These are phyloP conservation scores for Lactarius akahatsu DNA, from an alignment of 768 basidiomycete genomes.

Conservation along the genomic window DNA sequence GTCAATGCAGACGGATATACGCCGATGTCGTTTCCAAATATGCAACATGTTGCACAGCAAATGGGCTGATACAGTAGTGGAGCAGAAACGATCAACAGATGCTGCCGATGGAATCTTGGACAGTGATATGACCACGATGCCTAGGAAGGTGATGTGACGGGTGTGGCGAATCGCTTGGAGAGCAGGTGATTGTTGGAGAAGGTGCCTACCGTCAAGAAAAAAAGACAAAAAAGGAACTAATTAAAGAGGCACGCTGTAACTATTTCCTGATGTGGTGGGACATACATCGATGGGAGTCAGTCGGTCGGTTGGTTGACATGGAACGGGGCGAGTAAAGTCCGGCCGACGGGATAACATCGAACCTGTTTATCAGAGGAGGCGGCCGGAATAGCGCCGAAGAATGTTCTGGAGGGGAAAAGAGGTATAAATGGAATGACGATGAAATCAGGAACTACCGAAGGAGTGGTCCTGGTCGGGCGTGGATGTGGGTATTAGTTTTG, in stretches of 20 bases:
- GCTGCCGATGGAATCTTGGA: background rate
- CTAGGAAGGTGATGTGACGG: background rate
- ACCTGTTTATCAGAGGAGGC: background rate
- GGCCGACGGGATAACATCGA: slow-evolving; percentile 22
- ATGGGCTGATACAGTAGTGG: background rate
- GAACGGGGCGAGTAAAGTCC: slow-evolving; percentile 25
- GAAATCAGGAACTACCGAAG: slow-evolving; percentile 7
- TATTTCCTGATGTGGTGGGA: background rate
- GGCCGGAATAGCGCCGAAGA: slow-evolving; percentile 22
- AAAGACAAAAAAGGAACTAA: background rate
- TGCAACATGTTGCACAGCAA: background rate
- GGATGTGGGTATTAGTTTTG: slow-evolving; percentile 12
- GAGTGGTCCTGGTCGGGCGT: slow-evolving; percentile 12
- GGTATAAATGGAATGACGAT: slow-evolving; percentile 22
- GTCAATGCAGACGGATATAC: background rate
- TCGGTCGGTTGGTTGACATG: slow-evolving; percentile 6
- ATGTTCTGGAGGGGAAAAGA: slow-evolving; percentile 8
- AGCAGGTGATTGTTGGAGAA: slow-evolving; percentile 4
- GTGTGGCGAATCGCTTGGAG: slow-evolving; percentile 1
- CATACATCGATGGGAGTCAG: background rate
- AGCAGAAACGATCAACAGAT: slow-evolving; percentile 3
- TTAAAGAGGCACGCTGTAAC: background rate
- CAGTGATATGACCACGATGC: slow-evolving; percentile 1
- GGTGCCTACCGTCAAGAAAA: background rate
- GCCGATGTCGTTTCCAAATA: slow-evolving; percentile 4